Percentiles rank a stretch among this genome's conserved stretches.
Conservation (phyloP, 2,329 filamentous ascomycete species). For the Monosporascus ibericus region DNA sequence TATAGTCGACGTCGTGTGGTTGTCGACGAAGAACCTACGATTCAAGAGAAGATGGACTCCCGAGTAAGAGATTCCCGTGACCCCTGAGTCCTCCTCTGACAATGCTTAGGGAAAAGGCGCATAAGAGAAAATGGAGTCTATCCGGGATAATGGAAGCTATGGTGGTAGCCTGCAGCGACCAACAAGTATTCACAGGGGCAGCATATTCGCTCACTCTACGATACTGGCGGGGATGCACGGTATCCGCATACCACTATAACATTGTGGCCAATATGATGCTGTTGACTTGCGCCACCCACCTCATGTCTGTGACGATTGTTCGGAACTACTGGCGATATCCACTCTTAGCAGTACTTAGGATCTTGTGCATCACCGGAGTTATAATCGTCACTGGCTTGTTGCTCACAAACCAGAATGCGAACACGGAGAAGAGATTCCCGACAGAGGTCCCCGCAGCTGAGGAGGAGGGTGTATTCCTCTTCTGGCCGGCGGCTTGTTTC, state of each 20-base stretch:
- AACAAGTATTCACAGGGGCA: constrained; percentile 31
- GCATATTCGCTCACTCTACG: constrained; percentile 29
- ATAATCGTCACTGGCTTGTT: constrained; percentile 26
- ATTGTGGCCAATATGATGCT: constrained; percentile 30
- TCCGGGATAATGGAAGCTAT: constrained; percentile 26
- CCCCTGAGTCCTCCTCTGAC: neutral
- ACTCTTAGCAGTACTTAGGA: constrained; percentile 22
- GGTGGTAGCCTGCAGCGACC: constrained; percentile 28
- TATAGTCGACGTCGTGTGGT: constrained; percentile 9
- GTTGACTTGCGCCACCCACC: constrained; percentile 30
- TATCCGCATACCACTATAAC: constrained; percentile 32
- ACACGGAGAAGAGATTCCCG: constrained; percentile 16
- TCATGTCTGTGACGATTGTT: constrained; percentile 28
- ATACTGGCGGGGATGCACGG: constrained; percentile 25
- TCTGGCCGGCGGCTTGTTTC: constrained; percentile 28
- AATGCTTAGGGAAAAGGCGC: constrained; percentile 2
- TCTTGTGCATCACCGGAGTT: constrained; percentile 21
- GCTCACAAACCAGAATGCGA: constrained; percentile 24
- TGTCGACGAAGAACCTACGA: neutral
- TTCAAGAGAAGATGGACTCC: no score
- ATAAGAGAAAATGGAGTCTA: constrained; percentile 9
- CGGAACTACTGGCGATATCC: constrained; percentile 29
- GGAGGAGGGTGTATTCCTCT: constrained; percentile 15
- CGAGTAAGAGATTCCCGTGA: no score
- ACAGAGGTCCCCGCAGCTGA: constrained; percentile 18